Conservation (phyloP, 202 grass and related monocot genomes). For the Setaria italica region DNA sequence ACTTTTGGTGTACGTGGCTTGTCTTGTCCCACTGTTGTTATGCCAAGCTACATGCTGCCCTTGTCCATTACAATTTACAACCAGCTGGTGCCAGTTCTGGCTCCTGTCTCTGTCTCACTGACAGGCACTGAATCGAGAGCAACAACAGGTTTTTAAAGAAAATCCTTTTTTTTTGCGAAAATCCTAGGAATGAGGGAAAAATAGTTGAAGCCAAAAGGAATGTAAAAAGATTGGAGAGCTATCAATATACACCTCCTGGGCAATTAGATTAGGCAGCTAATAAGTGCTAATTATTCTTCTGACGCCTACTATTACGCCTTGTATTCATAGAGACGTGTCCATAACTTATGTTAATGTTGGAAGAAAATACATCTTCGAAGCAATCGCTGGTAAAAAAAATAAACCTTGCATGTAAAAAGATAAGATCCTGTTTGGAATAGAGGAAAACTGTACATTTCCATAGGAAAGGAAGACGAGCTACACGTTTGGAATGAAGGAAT, state of each 20-base stretch:
- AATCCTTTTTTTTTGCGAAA: no score
- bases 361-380: no score
- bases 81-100: background rate
- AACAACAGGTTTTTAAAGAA: background rate
- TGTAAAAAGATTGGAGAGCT: background rate
- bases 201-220: background rate
- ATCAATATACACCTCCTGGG: background rate
- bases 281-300: background rate
- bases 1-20: background rate
- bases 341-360: no score
- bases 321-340: no score
- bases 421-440: no score
- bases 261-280: background rate
- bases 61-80: background rate
- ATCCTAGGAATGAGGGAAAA: background rate
- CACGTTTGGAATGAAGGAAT: no score
- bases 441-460: no score
- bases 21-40: background rate
- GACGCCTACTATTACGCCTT: no score
- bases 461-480: no score
- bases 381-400: no score
- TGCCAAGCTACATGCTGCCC: background rate
- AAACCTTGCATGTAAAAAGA: no score
- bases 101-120: background rate
- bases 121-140: slow-evolving; percentile 12